Evolutionary conservation across 2,329 filamentous ascomycete species (phyloP).

Genomic region (Stagonosporopsis cucurbitacearum): DNA sequence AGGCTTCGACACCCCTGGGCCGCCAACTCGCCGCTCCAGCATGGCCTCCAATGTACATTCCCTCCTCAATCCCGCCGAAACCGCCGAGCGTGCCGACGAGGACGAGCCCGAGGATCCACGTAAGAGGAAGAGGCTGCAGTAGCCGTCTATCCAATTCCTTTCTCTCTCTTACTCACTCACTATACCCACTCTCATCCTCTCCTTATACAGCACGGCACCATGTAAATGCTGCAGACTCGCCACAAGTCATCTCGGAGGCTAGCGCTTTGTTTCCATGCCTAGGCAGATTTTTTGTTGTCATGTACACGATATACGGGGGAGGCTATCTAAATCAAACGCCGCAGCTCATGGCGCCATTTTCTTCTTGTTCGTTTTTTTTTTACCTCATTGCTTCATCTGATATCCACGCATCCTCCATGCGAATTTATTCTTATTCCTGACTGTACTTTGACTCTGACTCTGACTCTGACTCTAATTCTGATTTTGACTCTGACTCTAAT

Average conservation of each 20-base stretch:
- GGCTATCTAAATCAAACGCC: background rate
- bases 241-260: background rate
- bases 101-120: conserved; percentile 67
- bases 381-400: conserved; percentile 3
- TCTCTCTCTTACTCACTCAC: background rate
- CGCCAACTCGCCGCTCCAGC: conserved; percentile 71
- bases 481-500: too few species aligned
- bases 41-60: conserved; percentile 75
- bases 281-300: conserved; percentile 4
- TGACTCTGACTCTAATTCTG: too few species aligned
- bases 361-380: background rate
- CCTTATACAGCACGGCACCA: background rate
- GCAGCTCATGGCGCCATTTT: background rate
- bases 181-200: background rate
- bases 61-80: conserved; percentile 71
- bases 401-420: conserved; percentile 18
- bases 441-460: background rate
- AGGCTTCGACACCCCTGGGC: conserved; percentile 60
- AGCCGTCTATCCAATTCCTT: too few species aligned
- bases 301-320: background rate
- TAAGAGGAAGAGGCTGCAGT: conserved; percentile 61
- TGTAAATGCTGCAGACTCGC: background rate
- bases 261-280: background rate
- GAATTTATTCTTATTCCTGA: too few species aligned
- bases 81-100: conserved; percentile 69